Evolutionary conservation across 139 green algal species (phyloP), one percentile per base, ranked within the genome.

Genomic region (Nannochloris sp.): DNA sequence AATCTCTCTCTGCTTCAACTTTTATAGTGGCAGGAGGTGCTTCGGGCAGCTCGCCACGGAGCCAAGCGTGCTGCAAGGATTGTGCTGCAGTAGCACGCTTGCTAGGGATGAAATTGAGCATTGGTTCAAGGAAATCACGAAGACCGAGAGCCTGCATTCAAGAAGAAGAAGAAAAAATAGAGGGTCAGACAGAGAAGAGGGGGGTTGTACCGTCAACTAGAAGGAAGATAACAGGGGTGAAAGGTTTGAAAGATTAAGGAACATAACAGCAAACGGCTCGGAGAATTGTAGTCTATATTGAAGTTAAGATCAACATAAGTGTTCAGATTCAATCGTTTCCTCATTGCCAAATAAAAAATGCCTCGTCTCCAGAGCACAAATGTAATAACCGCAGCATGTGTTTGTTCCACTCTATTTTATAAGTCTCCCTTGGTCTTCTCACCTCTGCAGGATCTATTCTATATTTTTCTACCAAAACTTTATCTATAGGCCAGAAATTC

Each of bases 391-490:
- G n/a, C n/a, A n/a, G n/a, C n/a, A n/a, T n/a, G n/a, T n/a, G n/a
- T 35, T 32, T 3, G 47, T 9, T 42, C 30, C 54, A 60, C 39
- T 27, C 9, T 42, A 23, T 38, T 27, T 19, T 2, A 60, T 38
- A 38, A 30, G 39, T 10, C 15, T 8, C 15, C 27, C 9, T 6
- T 9, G 23, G 6, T 12, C 27, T 6, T 3, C 83, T 19, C 65
- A 95, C 89, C 81, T 99, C 92, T 1, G 82, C 60, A 10, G 62
- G 56, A 32, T 68, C 31, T 34, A 99, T 72, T 19, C 83, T 66
- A 77, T 99, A 98, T 76, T 97, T 97, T 36, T 99, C 88, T 23
- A 63, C 35, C 46, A 99, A 83, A 67, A 99, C 91, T 3, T 69
- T 42, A 4, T 95, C 76, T 61, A 99, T 75, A 25, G 87, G 82